phyloP scores from a whole-genome alignment of 2,329 filamentous ascomycete genomes.

The Lachnum nothofagi region DNA sequence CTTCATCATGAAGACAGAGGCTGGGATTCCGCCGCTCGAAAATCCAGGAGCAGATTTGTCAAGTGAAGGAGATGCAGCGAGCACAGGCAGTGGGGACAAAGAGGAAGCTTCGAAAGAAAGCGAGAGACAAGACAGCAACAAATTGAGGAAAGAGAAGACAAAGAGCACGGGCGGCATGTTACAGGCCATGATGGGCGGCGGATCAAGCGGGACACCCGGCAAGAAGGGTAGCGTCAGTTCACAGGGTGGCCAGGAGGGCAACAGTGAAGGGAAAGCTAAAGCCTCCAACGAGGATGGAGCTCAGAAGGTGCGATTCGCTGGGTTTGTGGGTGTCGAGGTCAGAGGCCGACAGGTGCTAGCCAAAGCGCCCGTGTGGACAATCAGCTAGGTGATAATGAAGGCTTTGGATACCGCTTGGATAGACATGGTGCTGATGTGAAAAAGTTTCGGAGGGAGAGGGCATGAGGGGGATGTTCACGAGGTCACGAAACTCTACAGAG shows the following conservation, averaged over 20 bases:
- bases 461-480: conserved; percentile 5
- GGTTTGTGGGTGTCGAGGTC: conserved; percentile 70
- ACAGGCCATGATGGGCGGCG: conserved; percentile 28
- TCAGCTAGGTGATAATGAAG: conserved; percentile 33
- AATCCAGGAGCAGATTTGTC: conserved; percentile 29
- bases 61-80: conserved; percentile 28
- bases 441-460: background rate
- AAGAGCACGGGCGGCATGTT: conserved; percentile 35
- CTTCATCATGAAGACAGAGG: conserved; percentile 80
- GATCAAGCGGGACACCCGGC: conserved; percentile 4
- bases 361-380: conserved; percentile 69
- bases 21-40: conserved; percentile 57
- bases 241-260: conserved; percentile 9
- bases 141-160: conserved; percentile 28
- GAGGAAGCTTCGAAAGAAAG: conserved; percentile 26
- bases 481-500: conserved; percentile 11
- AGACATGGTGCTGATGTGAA: background rate
- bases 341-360: conserved; percentile 68
- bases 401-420: background rate
- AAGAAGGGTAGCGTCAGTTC: conserved; percentile 10
- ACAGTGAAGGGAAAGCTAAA: conserved; percentile 23
- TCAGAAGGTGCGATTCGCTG: conserved; percentile 65
- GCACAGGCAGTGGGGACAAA: conserved; percentile 31
- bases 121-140: conserved; percentile 27
- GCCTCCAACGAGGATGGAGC: conserved; percentile 27